Evolutionary conservation across 1,284 basidiomycete genomes (phyloP).

Genomic region (Rhizopogon hawkerae): DNA sequence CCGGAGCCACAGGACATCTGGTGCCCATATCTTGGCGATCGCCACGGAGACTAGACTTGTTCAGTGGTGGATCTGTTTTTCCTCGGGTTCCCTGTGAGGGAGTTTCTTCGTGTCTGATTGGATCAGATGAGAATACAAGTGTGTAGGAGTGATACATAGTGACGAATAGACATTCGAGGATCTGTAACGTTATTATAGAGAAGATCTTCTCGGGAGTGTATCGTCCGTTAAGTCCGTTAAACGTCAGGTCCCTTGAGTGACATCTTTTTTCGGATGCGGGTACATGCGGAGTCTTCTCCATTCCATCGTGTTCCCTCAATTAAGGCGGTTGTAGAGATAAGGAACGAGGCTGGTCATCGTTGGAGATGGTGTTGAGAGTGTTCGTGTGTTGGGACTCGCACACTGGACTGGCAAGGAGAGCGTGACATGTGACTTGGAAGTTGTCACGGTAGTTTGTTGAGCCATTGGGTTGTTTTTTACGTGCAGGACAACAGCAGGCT

Average conservation of each 20-base stretch:
- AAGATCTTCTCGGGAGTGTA: constrained; percentile 1
- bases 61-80: no score
- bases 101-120: not conserved
- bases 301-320: constrained; percentile 6
- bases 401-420: not conserved
- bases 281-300: constrained; percentile 13
- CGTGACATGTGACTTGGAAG: constrained; percentile 22
- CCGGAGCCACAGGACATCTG: not conserved
- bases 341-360: constrained; percentile 3
- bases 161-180: constrained; percentile 5
- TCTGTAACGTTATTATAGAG: constrained; percentile 5
- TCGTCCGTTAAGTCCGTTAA: constrained; percentile 13
- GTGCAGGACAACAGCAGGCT: constrained; percentile 2
- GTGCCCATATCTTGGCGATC: not conserved
- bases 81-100: no score
- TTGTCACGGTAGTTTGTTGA: constrained; percentile 14
- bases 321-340: not conserved
- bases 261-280: constrained; percentile 14
- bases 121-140: not conserved
- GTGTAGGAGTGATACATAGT: not conserved
- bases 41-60: not conserved
- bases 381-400: no score
- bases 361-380: constrained; percentile 1
- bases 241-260: constrained; percentile 13
- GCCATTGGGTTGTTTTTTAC: constrained; percentile 10